Conservation (phyloP, 768 basidiomycete genomes). For the Pleurotus sapidus region DNA sequence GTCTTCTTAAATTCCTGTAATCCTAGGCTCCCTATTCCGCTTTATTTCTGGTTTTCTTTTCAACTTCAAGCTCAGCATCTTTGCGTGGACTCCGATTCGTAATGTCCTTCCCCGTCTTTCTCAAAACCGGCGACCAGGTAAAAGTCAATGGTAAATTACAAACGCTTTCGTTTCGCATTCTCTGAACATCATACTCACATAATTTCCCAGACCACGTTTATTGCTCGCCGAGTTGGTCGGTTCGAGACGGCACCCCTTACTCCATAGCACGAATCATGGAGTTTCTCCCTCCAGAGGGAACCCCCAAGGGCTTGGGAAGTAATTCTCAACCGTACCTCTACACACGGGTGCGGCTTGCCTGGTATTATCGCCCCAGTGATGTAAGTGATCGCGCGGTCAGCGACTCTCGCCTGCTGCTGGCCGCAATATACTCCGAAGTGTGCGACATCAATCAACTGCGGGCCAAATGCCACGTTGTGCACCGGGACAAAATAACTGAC, state of each 20-base stretch:
- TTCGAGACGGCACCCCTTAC: slow-evolving; percentile 93
- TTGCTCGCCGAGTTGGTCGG: slow-evolving; percentile 89
- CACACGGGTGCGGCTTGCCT: slow-evolving; percentile 86
- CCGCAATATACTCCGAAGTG: slow-evolving; percentile 95
- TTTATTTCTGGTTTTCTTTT: slow-evolving; percentile 29
- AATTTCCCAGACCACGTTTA: slow-evolving; percentile 87
- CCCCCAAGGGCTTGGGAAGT: slow-evolving; percentile 47
- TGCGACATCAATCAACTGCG: slow-evolving; percentile 94
- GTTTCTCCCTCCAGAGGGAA: slow-evolving; percentile 81
- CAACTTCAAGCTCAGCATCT: slow-evolving; percentile 26
- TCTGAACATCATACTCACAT: slow-evolving; percentile 8
- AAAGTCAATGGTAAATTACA: slow-evolving; percentile 76
- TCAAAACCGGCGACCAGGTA: slow-evolving; percentile 83
- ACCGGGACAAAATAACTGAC: slow-evolving; percentile 94
- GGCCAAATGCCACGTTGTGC: slow-evolving; percentile 89
- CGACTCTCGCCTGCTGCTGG: slow-evolving; percentile 89
- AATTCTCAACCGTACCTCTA: slow-evolving; percentile 67
- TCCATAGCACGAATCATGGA: slow-evolving; percentile 97
- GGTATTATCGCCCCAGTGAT: slow-evolving; percentile 97
- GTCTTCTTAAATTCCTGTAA: not conserved
- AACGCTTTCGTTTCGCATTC: slow-evolving; percentile 15
- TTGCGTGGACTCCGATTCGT: slow-evolving; percentile 13
- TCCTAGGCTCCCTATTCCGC: slow-evolving; percentile 15
- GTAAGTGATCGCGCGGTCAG: slow-evolving; percentile 88
- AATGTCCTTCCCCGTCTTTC: slow-evolving; percentile 52